Percentiles rank a stretch among this genome's conserved stretches.
phyloP scores from a whole-genome alignment of 2,329 filamentous ascomycete genomes.

The Aspergillus sp. region DNA sequence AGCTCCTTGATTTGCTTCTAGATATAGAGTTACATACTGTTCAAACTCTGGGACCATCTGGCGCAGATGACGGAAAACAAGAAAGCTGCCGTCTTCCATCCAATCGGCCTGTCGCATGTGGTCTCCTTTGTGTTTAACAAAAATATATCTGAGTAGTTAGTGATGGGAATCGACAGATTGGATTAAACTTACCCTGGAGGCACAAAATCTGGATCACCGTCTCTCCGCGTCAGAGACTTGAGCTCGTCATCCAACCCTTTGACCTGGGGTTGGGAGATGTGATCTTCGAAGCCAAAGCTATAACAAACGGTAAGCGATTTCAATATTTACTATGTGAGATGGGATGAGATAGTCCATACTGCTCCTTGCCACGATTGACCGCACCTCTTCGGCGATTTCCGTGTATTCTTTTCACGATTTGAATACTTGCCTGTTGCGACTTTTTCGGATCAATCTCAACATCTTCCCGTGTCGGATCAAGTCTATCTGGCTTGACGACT shows the following conservation, averaged over 20 bases:
- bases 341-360: constrained; percentile 1
- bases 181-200: constrained; percentile 25
- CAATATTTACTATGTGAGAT: constrained; percentile 16
- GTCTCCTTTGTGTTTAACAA: constrained; percentile 36
- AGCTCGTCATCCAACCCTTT: constrained; percentile 26
- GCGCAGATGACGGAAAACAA: constrained; percentile 41
- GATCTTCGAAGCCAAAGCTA: constrained; percentile 43
- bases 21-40: constrained; percentile 10
- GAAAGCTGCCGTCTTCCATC: constrained; percentile 43
- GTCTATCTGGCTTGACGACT: too few species aligned
- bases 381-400: not conserved
- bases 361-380: constrained; percentile 1
- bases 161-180: constrained; percentile 4
- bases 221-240: too few species aligned
- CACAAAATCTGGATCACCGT: constrained; percentile 3
- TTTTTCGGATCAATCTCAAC: constrained; percentile 1
- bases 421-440: constrained; percentile 2
- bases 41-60: constrained; percentile 45
- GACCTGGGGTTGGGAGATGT: constrained; percentile 38
- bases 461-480: constrained; percentile 6
- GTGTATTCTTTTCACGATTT: constrained; percentile 3
- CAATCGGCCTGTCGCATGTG: constrained; percentile 26
- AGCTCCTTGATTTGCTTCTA: too few species aligned
- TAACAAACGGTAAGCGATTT: not conserved
- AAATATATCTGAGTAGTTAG: not conserved